phyloP scores from a whole-genome alignment of 345 rosid species.

The Hibiscus syriacus region DNA sequence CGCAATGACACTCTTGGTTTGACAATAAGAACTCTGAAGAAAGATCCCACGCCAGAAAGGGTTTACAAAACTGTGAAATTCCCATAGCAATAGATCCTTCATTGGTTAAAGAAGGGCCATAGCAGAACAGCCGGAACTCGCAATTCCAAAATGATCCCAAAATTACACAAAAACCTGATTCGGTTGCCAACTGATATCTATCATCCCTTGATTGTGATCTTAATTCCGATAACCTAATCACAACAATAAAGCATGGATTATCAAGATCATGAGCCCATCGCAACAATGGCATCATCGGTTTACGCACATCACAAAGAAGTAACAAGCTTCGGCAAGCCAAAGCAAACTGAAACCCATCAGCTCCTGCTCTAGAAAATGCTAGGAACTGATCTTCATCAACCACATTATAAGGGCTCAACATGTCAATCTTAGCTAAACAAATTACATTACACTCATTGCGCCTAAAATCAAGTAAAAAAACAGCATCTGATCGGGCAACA shows the following conservation, averaged over 20 bases:
- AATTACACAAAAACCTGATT: conserved; percentile 41
- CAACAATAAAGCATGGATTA: conserved; percentile 45
- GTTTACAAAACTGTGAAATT: conserved; percentile 23
- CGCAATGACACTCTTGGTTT: conserved; percentile 40
- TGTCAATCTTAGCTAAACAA: conserved; percentile 41
- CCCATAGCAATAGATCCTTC: conserved; percentile 15
- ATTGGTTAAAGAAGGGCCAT: conserved; percentile 41
- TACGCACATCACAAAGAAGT: conserved; percentile 52
- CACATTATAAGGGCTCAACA: conserved; percentile 28
- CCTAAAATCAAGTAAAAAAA: conserved; percentile 44
- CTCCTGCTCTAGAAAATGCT: conserved; percentile 37
- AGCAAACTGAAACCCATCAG: conserved; percentile 44
- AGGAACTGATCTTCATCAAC: conserved; percentile 35
- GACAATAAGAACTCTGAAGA: conserved; percentile 45
- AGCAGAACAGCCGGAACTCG: conserved; percentile 55
- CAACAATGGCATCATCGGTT: conserved; percentile 46
- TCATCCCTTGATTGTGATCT: conserved; percentile 31
- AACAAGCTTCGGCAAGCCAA: conserved; percentile 44
- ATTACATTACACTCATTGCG: conserved; percentile 26
- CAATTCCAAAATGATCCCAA: conserved; percentile 69
- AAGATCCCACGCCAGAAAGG: conserved; percentile 52
- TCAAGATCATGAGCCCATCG: conserved; percentile 59
- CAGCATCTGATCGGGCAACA: conserved; percentile 50
- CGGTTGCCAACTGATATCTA: conserved; percentile 32
- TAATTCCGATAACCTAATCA: conserved; percentile 49